Conservation (phyloP, 169 alveolate species). For the Cryptosporidium parvum region DNA sequence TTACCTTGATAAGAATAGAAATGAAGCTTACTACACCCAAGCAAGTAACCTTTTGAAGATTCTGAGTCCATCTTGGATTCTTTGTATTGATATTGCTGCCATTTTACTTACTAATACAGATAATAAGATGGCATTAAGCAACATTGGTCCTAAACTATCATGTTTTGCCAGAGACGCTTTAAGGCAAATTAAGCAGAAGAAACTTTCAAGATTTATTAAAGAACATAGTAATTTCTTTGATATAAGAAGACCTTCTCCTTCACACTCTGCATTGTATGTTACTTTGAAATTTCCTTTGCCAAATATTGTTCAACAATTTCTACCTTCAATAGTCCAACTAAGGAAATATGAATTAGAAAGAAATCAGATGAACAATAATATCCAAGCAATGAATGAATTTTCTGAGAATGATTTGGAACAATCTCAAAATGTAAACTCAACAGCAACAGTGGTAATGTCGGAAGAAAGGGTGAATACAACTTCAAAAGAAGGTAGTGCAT, state of each 20-base stretch:
- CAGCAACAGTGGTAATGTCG: background rate
- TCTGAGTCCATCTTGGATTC: conserved; percentile 72
- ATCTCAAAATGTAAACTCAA: background rate
- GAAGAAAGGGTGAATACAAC: conserved; percentile 10
- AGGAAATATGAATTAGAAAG: conserved; percentile 56
- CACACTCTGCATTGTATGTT: conserved; percentile 70
- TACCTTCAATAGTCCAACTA: conserved; percentile 47
- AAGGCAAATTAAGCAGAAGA: conserved; percentile 69
- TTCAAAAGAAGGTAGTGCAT: background rate
- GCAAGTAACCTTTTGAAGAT: conserved; percentile 40
- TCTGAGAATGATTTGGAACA: conserved; percentile 19
- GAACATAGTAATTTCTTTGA: conserved; percentile 67
- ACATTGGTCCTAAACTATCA: conserved; percentile 72
- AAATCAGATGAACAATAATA: conserved; percentile 11
- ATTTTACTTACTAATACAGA: conserved; percentile 68
- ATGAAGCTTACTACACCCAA: conserved; percentile 39
- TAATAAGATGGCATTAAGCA: conserved; percentile 73
- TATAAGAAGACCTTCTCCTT: conserved; percentile 73
- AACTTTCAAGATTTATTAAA: conserved; percentile 68
- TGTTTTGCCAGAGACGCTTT: conserved; percentile 73
- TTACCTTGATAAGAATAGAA: conserved; percentile 35
- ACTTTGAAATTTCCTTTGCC: conserved; percentile 72
- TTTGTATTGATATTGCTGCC: conserved; percentile 70
- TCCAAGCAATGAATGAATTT: background rate
- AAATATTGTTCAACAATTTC: conserved; percentile 48